These are phyloP conservation scores for Gentiana macrophylla DNA, from an alignment of 257 asterid species.

Conservation along the genomic window DNA sequence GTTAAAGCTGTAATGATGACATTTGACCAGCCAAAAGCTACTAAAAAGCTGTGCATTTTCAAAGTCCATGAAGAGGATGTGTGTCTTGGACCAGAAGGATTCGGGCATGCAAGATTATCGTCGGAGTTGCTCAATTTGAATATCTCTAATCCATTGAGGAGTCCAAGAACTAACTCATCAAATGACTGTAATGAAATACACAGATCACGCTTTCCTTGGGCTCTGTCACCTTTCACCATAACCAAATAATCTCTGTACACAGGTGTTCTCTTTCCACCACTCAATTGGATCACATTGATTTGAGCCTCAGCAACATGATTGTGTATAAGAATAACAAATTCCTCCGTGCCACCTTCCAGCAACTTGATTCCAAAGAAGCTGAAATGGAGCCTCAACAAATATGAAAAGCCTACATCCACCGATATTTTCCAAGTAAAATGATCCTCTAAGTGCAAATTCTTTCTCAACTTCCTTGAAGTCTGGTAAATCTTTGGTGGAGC, in stretches of 20 bases:
- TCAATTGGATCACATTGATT: not conserved
- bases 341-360: not conserved
- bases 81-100: not conserved
- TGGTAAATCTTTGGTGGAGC: no score
- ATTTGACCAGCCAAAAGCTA: constrained; percentile 2
- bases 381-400: constrained; percentile 10
- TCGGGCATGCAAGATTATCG: constrained; percentile 10
- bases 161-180: constrained; percentile 1
- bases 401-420: constrained; percentile 8
- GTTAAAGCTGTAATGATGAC: not conserved
- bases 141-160: constrained; percentile 10
- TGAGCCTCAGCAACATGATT: constrained; percentile 6
- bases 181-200: not conserved
- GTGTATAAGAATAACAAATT: not conserved
- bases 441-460: no score
- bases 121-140: constrained; percentile 9
- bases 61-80: constrained; percentile 1
- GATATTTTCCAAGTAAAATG: no score
- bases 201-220: constrained; percentile 2
- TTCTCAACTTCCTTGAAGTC: no score
- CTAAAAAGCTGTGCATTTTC: not conserved
- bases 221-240: constrained; percentile 11
- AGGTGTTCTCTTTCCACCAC: not conserved
- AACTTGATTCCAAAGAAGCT: not conserved
- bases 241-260: constrained; percentile 8